These are phyloP conservation scores for Phaffia australis DNA, from an alignment of 768 basidiomycete species.

Conservation along the genomic window DNA sequence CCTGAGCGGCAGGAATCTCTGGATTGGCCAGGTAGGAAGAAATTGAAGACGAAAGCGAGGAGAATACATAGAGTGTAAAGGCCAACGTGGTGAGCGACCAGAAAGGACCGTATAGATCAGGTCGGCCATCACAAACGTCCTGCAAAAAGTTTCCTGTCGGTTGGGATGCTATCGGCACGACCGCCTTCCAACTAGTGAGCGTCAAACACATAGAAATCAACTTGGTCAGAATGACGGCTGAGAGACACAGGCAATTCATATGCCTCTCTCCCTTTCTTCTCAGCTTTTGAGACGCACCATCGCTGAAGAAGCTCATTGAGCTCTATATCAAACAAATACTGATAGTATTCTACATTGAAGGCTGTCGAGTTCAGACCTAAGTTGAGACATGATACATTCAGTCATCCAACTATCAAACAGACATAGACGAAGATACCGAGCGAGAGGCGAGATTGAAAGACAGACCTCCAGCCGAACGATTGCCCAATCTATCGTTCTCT, in stretches of 20 bases:
- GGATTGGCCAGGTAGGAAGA: constrained; percentile 62
- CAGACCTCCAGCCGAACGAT: neutral
- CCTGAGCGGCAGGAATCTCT: constrained; percentile 46
- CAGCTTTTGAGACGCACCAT: constrained; percentile 21
- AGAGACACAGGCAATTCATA: no score
- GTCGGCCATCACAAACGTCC: constrained; percentile 36
- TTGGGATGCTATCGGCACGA: constrained; percentile 21
- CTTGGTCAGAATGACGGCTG: neutral
- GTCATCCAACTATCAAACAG: neutral
- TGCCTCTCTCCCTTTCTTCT: no score
- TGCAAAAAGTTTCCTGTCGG: constrained; percentile 30
- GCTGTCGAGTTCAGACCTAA: constrained; percentile 1
- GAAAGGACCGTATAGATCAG: constrained; percentile 53
- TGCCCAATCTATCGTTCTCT: neutral
- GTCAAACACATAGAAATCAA: neutral
- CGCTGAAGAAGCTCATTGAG: constrained; percentile 21
- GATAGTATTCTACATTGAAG: constrained; percentile 23
- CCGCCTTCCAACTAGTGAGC: constrained; percentile 15
- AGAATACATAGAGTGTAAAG: constrained; percentile 83
- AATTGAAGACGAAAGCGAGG: constrained; percentile 80
- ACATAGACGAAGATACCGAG: neutral
- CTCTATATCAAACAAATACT: constrained; percentile 26
- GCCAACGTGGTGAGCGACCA: constrained; percentile 96
- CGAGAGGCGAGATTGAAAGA: constrained; percentile 6
- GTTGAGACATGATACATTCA: neutral